Percentiles rank a stretch among this genome's conserved stretches.
phyloP scores from a whole-genome alignment of 208 protist species.

The Angomonas desouzai region DNA sequence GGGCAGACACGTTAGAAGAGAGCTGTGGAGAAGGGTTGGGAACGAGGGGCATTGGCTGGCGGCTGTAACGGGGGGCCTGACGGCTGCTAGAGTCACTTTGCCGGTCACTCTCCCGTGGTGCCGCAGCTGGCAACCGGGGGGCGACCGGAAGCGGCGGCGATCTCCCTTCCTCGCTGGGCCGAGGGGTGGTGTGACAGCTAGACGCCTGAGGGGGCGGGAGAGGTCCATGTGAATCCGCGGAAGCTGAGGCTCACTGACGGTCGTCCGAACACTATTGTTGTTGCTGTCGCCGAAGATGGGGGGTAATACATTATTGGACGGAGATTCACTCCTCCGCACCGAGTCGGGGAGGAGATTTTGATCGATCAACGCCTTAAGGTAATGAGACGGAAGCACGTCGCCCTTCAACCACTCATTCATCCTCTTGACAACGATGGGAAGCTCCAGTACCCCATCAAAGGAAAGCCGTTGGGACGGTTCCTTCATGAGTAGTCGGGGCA shows the following conservation, averaged over 20 bases:
- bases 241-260: neutral
- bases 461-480: slow-evolving; percentile 65
- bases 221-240: neutral
- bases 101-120: neutral
- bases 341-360: slow-evolving; percentile 61
- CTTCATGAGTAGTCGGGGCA: slow-evolving; percentile 67
- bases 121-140: neutral
- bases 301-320: neutral
- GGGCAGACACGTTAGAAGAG: neutral
- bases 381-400: slow-evolving; percentile 59
- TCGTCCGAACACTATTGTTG: neutral
- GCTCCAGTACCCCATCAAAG: slow-evolving; percentile 65
- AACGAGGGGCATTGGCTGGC: slow-evolving; percentile 9
- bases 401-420: slow-evolving; percentile 74
- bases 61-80: slow-evolving; percentile 6
- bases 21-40: slow-evolving; percentile 5
- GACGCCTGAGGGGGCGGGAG: neutral
- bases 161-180: neutral
- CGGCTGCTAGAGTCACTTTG: neutral
- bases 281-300: neutral
- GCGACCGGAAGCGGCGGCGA: neutral
- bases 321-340: neutral
- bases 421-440: slow-evolving; percentile 65
- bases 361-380: slow-evolving; percentile 63
- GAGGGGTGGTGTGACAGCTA: neutral